These are phyloP conservation scores for Gracilaria caudata DNA, from an alignment of 23 red algal genomes.

Conservation along the genomic window DNA sequence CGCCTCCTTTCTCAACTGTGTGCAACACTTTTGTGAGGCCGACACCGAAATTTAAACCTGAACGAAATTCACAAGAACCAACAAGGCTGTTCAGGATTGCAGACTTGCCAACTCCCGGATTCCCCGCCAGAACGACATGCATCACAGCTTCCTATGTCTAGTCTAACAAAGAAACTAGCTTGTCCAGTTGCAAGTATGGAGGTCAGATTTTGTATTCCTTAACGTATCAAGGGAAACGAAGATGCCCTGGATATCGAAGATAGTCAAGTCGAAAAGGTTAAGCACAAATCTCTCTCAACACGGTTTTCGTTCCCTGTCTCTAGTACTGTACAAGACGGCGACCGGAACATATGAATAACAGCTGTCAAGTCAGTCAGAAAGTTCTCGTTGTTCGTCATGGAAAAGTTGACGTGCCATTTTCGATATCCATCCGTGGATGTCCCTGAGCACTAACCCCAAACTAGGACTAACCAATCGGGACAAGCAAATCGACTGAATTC, in stretches of 20 bases:
- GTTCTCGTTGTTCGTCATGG: no score
- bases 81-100: background rate
- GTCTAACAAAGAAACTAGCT: no score
- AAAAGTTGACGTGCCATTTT: background rate
- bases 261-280: background rate
- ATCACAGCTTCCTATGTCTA: background rate
- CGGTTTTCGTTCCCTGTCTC: background rate
- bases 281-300: background rate
- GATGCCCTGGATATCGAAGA: background rate
- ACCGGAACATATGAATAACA: no score
- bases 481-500: background rate
- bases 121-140: background rate
- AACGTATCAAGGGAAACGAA: background rate
- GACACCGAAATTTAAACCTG: background rate
- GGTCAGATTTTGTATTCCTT: background rate
- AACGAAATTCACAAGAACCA: background rate
- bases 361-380: no score
- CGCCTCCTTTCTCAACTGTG: background rate
- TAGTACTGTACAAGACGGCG: no score
- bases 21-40: background rate
- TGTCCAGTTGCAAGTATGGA: no score
- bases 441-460: no score
- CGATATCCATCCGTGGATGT: no score
- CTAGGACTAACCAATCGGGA: background rate
- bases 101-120: slow-evolving; percentile 9